A percentile compares a stretch with the other conserved stretches of the same genome.
phyloP scores from a whole-genome alignment of 495 filamentous ascomycete species.

The Massariosphaeria phaeospora region DNA sequence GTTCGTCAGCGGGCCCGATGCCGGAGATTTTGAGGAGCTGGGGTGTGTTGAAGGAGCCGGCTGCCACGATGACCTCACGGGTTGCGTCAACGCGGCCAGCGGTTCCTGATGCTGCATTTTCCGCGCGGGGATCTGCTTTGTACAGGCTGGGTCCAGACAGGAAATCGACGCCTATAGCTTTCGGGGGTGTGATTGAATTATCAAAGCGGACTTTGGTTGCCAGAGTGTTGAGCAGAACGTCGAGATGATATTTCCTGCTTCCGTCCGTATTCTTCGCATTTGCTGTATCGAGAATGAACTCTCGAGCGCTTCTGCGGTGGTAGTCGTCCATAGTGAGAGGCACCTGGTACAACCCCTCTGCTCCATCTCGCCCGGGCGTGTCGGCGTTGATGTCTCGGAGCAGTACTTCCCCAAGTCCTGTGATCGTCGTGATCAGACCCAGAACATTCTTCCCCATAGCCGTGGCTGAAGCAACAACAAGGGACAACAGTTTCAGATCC shows the following conservation, averaged over 20 bases:
- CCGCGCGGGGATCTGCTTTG: conserved; percentile 49
- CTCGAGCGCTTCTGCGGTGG: conserved; percentile 49
- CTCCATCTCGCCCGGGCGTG: conserved; percentile 38
- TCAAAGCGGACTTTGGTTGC: conserved; percentile 58
- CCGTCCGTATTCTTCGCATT: conserved; percentile 51
- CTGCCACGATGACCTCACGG: conserved; percentile 60
- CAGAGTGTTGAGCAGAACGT: conserved; percentile 53
- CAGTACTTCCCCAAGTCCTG: conserved; percentile 39
- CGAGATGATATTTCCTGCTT: conserved; percentile 52
- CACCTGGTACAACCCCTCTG: conserved; percentile 49
- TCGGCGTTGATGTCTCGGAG: conserved; percentile 52
- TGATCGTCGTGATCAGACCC: conserved; percentile 39
- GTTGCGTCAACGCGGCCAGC: conserved; percentile 47
- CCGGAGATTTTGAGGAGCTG: conserved; percentile 61
- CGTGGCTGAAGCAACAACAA: conserved; percentile 49
- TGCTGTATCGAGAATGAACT: conserved; percentile 50
- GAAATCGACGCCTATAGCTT: conserved; percentile 60
- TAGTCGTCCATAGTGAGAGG: conserved; percentile 47
- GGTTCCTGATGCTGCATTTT: conserved; percentile 36
- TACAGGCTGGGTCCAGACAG: conserved; percentile 57
- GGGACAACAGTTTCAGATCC: conserved; percentile 50
- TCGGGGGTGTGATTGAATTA: conserved; percentile 41
- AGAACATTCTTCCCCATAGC: conserved; percentile 45
- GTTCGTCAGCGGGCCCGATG: conserved; percentile 50
- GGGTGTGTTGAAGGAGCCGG: conserved; percentile 58